A percentile compares a stretch with the other conserved stretches of the same genome.
phyloP scores from a whole-genome alignment of 176 grass and related monocot genomes.

The Sorghum bicolor region DNA sequence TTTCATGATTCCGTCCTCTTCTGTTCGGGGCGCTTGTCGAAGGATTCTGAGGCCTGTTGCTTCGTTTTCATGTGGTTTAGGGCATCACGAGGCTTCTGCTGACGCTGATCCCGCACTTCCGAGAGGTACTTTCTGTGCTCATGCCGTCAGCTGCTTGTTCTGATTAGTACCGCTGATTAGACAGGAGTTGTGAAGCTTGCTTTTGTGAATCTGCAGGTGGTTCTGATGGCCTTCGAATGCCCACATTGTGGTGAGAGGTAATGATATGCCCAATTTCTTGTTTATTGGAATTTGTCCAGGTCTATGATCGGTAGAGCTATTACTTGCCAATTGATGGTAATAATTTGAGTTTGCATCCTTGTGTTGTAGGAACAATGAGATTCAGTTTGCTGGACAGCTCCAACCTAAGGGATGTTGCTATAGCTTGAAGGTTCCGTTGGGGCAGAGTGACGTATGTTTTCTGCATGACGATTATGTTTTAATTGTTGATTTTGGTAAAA shows the following conservation, averaged over 20 bases:
- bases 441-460: conserved; percentile 55
- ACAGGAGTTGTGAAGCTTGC: not conserved
- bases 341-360: not conserved
- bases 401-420: conserved; percentile 80
- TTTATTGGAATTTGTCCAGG: not conserved
- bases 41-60: not conserved
- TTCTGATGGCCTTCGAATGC: conserved; percentile 95
- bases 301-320: not conserved
- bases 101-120: conserved; percentile 84
- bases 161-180: conserved; percentile 16
- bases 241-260: conserved; percentile 87
- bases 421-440: conserved; percentile 47
- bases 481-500: conserved; percentile 2
- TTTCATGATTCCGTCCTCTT: not conserved
- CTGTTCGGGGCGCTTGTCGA: not conserved
- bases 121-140: conserved; percentile 48
- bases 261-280: not conserved
- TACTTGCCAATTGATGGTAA: not conserved
- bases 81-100: conserved; percentile 76
- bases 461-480: not conserved
- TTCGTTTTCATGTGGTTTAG: conserved; percentile 25
- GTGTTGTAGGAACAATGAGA: conserved; percentile 70
- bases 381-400: conserved; percentile 93
- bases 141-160: not conserved
- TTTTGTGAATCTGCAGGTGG: conserved; percentile 53